Conservation (phyloP, 805 yeast genomes). For the Metahyphopichia silvanorum region DNA sequence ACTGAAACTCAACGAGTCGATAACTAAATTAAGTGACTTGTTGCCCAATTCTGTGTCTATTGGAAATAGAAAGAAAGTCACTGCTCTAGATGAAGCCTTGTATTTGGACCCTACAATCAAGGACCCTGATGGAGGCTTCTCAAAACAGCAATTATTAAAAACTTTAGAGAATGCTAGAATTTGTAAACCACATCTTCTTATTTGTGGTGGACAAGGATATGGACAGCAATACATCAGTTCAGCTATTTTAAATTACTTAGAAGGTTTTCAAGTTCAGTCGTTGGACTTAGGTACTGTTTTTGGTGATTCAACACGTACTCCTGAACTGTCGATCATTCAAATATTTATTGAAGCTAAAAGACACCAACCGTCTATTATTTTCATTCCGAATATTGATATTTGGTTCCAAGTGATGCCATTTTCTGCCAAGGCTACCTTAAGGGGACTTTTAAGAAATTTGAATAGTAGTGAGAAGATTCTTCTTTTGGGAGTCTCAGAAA, state of each 20-base stretch:
- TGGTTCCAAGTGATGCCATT: constrained; percentile 70
- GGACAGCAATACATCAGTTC: constrained; percentile 86
- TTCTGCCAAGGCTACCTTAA: constrained; percentile 68
- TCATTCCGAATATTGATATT: constrained; percentile 76
- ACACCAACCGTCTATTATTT: constrained; percentile 83
- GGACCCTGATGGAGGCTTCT: constrained; percentile 64
- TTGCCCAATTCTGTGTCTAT: constrained; percentile 51
- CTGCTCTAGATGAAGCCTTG: constrained; percentile 67
- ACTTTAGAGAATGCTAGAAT: constrained; percentile 56
- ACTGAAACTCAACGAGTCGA: constrained; percentile 45
- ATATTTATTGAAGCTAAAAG: constrained; percentile 82
- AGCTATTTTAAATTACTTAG: constrained; percentile 77
- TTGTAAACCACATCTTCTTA: constrained; percentile 76
- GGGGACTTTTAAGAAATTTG: constrained; percentile 64
- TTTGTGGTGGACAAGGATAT: constrained; percentile 71
- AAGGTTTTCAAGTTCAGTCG: constrained; percentile 86
- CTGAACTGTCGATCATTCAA: constrained; percentile 82
- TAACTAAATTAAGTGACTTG: constrained; percentile 47
- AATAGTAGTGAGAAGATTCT: constrained; percentile 71
- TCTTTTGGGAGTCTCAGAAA: constrained; percentile 69
- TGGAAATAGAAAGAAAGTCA: constrained; percentile 40
- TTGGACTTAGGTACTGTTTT: constrained; percentile 76
- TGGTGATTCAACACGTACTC: constrained; percentile 74
- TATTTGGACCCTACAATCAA: constrained; percentile 55
- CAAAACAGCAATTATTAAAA: constrained; percentile 58